Evolutionary conservation across 2,329 filamentous ascomycete genomes (phyloP), one percentile per base, ranked within the genome.

Genomic region (Penicillium sp.): DNA sequence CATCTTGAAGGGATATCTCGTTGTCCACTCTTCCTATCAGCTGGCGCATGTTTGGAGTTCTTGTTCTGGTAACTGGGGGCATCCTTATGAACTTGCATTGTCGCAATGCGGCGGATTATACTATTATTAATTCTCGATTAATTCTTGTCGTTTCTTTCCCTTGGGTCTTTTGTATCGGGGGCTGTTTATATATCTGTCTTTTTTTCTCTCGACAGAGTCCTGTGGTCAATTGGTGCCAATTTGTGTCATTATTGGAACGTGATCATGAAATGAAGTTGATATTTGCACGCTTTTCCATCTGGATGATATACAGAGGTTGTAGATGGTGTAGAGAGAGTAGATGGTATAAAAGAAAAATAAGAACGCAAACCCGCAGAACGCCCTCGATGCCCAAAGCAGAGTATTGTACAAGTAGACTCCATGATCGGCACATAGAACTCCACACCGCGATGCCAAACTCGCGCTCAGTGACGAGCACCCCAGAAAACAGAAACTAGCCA

Each of bases 371-470:
- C 22, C 52, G n/a, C 53, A 39, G 28, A 66, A 65, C 63, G 59
- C 64, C 66, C 12, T 50, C 49, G 40, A 62, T 66, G 61, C 60
- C 54, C 56, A 64, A 59, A 67, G 63, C 52, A 65, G 64, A 63
- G 62, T 67, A 55, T 63, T 63, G 56, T 66, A 65, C 62, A 66
- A 56, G 51, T 35, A 38, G 38, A 22, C 41, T 25, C 41, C 49
- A 41, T 41, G 30, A 45, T 52, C 44, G 44, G 45, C 57, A 60
- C 43, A 45, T 54, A 54, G 52, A 55, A 60, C 53, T 50, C 39
- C 18, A 40, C 38, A 37, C 34, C 41, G 18, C 41, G 33, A 50
- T 44, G 34, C 31, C 38, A 47, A 36, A 30, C 2, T 28, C 28
- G 9, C 27, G 22, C 12, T 45, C 25, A 4, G 13, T 16, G 29